Evolutionary conservation across 2,329 filamentous ascomycete species (phyloP), one percentile per base, ranked within the genome.

Genomic region (Pseudogymnoascus sp.): DNA sequence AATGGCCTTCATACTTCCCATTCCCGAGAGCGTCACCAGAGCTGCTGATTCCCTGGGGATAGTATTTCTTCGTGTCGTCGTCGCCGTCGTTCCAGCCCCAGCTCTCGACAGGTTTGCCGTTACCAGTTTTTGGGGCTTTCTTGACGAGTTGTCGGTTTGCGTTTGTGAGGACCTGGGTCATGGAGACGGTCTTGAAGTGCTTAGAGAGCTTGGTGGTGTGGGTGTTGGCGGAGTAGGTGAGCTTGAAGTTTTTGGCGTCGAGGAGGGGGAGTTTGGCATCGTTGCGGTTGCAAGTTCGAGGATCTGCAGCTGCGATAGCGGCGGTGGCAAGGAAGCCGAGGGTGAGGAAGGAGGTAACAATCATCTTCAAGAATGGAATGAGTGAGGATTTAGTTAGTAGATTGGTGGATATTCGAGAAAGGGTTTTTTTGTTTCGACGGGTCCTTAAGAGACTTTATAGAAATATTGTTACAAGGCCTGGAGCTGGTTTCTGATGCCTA

Each of bases 41-140:
- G 23, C 71, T 71, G n/a, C 70, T 72, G 23, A 76, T 71, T 5
- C 75, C 75, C 56, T 76, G 74, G 1, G 74, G 74, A 16, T 69
- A 60, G 73, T 73, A 76, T 62, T 75, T 73, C 3, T 61, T 66
- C 0, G 74, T 76, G 31, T 69, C 66, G 43, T 69, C 61, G 64
- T 76, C 74, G 53, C 74, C 69, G 36, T 18, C n/a, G 49, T 56
- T 56, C 25, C 69, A 71, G 40, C 70, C 70, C 49, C 49, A 56
- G 28, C 25, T 56, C 49, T 56, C 49, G 1, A 56, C 5, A 7
- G 25, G 25, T 8, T 56, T 56, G 25, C 49, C 49, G n/a, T 14
- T 56, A 6, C 49, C 49, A 6, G 49, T 18, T 3, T 12, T 18
- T 12, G 49, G 49, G n/a, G 25, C 16, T 34, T 56, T 56, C 28